phyloP scores from a whole-genome alignment of 805 yeast genomes.

The Saturnispora sanitii region DNA sequence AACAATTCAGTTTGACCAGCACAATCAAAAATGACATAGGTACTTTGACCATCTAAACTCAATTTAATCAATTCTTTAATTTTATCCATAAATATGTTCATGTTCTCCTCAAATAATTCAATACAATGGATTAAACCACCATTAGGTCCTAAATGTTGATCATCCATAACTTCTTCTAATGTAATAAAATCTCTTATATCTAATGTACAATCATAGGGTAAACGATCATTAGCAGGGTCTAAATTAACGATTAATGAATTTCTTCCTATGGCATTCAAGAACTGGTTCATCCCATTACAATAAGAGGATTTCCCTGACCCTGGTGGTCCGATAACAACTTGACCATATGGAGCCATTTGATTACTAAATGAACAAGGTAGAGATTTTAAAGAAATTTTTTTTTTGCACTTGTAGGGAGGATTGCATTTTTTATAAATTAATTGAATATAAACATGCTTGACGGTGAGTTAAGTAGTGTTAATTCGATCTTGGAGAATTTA shows the following conservation, averaged over 20 bases:
- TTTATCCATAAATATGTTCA: constrained; percentile 49
- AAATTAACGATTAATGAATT: constrained; percentile 75
- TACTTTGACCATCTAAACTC: constrained; percentile 33
- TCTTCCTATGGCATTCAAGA: constrained; percentile 88
- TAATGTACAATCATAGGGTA: constrained; percentile 44
- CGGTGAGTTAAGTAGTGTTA: constrained; percentile 19
- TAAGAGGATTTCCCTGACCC: constrained; percentile 96
- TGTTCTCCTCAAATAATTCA: constrained; percentile 50
- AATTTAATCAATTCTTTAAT: constrained; percentile 43
- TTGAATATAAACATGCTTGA: constrained; percentile 13
- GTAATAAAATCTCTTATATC: constrained; percentile 50
- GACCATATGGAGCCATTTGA: constrained; percentile 57
- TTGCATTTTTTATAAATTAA: neutral
- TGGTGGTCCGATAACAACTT: constrained; percentile 94
- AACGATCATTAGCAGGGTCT: constrained; percentile 67
- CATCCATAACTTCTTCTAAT: constrained; percentile 50
- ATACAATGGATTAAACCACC: constrained; percentile 89
- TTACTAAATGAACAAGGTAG: neutral
- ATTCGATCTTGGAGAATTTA: constrained; percentile 20
- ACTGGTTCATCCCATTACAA: constrained; percentile 87
- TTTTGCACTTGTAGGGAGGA: too few relatives aligned
- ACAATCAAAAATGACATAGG: constrained; percentile 74
- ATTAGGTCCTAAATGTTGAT: constrained; percentile 47
- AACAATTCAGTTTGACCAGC: constrained; percentile 96
- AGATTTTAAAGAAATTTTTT: neutral